phyloP scores from a whole-genome alignment of 192 early-diverging fungal species.

The Coemansia aciculifera region DNA sequence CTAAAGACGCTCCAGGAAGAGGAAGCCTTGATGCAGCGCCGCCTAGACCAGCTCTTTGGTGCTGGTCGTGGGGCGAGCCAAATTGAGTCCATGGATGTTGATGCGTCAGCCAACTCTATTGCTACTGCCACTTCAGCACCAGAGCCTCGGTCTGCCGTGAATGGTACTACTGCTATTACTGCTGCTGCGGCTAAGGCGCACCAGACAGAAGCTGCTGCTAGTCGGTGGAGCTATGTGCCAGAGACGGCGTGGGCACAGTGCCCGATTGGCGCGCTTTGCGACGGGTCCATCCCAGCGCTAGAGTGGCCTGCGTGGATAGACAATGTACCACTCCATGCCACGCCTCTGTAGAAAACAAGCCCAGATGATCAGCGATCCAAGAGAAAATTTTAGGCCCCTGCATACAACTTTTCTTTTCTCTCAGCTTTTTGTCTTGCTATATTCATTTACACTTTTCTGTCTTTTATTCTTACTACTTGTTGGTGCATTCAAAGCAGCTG shows the following conservation, averaged over 20 bases:
- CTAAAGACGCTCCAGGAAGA: conserved; percentile 30
- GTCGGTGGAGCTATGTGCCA: conserved; percentile 27
- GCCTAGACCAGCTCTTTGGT: conserved; percentile 26
- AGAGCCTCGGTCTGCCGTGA: neutral
- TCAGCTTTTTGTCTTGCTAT: neutral
- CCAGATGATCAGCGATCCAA: neutral
- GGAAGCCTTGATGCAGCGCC: conserved; percentile 32
- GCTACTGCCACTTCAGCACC: neutral
- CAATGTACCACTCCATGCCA: conserved; percentile 17
- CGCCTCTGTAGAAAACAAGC: neutral
- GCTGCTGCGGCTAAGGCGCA: neutral
- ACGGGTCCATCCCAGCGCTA: conserved; percentile 30
- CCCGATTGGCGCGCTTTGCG: conserved; percentile 33
- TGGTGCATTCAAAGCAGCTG: too few relatives aligned
- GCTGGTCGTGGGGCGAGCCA: conserved; percentile 3
- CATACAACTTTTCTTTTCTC: neutral
- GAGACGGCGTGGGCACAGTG: conserved; percentile 21
- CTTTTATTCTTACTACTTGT: neutral
- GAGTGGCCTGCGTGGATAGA: conserved; percentile 48
- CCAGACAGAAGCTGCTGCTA: neutral
- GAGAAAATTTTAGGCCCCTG: neutral
- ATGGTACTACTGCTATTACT: neutral
- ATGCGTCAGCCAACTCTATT: neutral
- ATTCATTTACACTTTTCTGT: neutral
- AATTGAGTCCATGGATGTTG: conserved; percentile 14